Evolutionary conservation across 2,329 filamentous ascomycete genomes (phyloP), one percentile per base, ranked within the genome.

Genomic region (Trichocomaceae sp.): DNA sequence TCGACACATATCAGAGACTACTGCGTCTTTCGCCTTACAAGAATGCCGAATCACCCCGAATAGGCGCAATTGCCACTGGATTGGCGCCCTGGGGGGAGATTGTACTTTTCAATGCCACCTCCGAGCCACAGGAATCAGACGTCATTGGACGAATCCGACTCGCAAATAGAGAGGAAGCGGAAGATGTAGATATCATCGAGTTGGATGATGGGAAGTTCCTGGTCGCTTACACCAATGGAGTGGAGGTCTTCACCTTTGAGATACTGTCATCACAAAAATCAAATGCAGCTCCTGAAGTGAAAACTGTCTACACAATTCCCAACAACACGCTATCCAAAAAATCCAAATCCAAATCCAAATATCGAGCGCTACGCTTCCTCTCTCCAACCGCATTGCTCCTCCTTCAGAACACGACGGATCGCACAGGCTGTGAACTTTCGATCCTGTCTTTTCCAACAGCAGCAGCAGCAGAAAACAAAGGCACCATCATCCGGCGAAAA

Each of bases 11-110:
- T 62, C 83, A 85, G 65, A 75, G 82, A 37, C 64, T 84, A 26
- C 61, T 83, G 50, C 75, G 80, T 37, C 67, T 85, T 19, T 84
- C 81, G 5, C 80, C 80, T 5, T 77, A 78, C 53, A 74, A 70
- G 55, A 77, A 75, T 47, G 70, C 77, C 45, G 78, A 76, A 19
- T 74, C 77, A 56, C 79, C 80, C 44, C 81, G 88, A 57, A 77
- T 96, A 39, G 90, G 87, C 57, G 90, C 84, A 12, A 84, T 87
- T 57, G 86, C 90, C 9, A 91, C 90, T 0, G 88, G 88, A 26
- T 76, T 95, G 59, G 84, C 88, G 19, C 84, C 83, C 57, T 77
- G 86, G 47, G 82, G 86, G 12, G 87, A 96, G 72, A 81, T 96
- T 58, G 85, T 89, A 23, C 73, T 96, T 42, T 95, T 96, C 67